These are phyloP conservation scores for Cenchrus fungigraminus DNA, from an alignment of 176 grass and related monocot species.

Conservation along the genomic window DNA sequence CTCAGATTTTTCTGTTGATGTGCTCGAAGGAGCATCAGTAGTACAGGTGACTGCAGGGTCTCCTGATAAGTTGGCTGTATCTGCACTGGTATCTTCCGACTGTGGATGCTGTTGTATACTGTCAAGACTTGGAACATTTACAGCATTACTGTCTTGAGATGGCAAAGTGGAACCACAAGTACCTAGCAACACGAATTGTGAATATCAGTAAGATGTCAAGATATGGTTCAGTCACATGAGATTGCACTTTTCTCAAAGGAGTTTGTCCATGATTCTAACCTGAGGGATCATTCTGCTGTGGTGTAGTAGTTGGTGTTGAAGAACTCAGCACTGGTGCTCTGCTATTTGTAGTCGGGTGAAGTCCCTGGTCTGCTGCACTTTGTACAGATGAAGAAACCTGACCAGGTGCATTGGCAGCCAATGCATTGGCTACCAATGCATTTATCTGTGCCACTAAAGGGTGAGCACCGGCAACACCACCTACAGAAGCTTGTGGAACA, in stretches of 20 bases:
- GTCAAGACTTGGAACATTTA: slow-evolving; percentile 12
- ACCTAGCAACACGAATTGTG: slow-evolving; percentile 26
- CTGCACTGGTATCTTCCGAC: slow-evolving; percentile 10
- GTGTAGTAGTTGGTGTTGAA: slow-evolving; percentile 26
- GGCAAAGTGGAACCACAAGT: slow-evolving; percentile 20
- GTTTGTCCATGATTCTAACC: slow-evolving; percentile 11
- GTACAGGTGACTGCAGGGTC: neutral
- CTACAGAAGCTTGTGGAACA: slow-evolving; percentile 58
- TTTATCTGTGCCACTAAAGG: slow-evolving; percentile 58
- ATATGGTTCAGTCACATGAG: slow-evolving; percentile 8
- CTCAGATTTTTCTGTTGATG: slow-evolving; percentile 46
- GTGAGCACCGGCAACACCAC: slow-evolving; percentile 57
- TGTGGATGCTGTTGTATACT: slow-evolving; percentile 30
- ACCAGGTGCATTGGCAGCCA: slow-evolving; percentile 43
- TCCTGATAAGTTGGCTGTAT: slow-evolving; percentile 33
- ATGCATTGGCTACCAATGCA: slow-evolving; percentile 52
- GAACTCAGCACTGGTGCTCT: slow-evolving; percentile 18
- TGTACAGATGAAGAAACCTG: slow-evolving; percentile 48
- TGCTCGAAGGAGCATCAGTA: slow-evolving; percentile 38
- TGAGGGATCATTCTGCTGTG: slow-evolving; percentile 22
- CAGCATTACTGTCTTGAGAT: slow-evolving; percentile 30
- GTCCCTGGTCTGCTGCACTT: slow-evolving; percentile 42
- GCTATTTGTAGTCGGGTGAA: slow-evolving; percentile 35
- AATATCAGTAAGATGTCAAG: slow-evolving; percentile 12
- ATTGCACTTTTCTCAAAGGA: slow-evolving; percentile 26